phyloP scores from a whole-genome alignment of 805 yeast genomes.

The Pichia phayaonensis region DNA sequence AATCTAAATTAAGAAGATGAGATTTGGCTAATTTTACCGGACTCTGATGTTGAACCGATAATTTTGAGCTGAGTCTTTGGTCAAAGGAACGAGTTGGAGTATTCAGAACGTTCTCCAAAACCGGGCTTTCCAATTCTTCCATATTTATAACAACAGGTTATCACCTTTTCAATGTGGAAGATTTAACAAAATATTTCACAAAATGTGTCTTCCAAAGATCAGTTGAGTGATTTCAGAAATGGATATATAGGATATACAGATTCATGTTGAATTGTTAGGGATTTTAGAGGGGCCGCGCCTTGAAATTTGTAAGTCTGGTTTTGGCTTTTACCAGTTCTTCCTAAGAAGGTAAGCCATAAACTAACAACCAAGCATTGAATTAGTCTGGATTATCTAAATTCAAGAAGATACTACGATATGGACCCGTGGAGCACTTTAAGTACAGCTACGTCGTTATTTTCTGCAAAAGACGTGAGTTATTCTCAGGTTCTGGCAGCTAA shows the following conservation, averaged over 20 bases:
- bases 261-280: not conserved
- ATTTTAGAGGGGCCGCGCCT: not conserved
- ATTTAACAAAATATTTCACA: not conserved
- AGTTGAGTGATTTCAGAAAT: not conserved
- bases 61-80: conserved; percentile 4
- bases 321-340: not conserved
- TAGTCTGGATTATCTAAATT: not conserved
- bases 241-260: too few relatives aligned
- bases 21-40: not conserved
- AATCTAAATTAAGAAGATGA: not conserved
- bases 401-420: conserved; percentile 3
- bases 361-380: not conserved
- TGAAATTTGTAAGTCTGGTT: not conserved
- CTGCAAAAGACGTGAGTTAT: conserved; percentile 23
- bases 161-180: not conserved
- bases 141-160: not conserved
- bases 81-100: conserved; percentile 3
- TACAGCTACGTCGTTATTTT: conserved; percentile 10
- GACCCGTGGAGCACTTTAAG: conserved; percentile 29
- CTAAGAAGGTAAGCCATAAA: not conserved
- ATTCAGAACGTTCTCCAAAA: not conserved
- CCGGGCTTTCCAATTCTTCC: not conserved
- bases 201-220: not conserved
- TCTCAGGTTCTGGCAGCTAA: conserved; percentile 31
- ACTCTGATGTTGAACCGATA: conserved; percentile 1